A percentile compares a stretch with the other conserved stretches of the same genome.
Conservation (phyloP, 2,329 filamentous ascomycete genomes). For the Thelonectria olida region DNA sequence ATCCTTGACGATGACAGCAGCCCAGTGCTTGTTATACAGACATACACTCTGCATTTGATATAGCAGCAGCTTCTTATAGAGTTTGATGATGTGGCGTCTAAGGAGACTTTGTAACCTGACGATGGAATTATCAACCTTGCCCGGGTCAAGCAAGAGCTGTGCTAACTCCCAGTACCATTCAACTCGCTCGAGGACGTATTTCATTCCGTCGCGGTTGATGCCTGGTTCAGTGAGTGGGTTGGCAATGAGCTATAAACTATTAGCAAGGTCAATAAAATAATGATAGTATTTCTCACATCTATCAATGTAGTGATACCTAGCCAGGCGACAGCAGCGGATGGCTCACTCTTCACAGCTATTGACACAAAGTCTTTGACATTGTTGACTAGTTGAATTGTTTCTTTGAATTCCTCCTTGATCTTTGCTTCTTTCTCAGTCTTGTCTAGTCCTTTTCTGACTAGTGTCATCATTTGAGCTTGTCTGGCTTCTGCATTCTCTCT, state of each 20-base stretch:
- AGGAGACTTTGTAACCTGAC: background rate
- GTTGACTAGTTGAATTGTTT: background rate
- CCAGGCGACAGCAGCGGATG: slow-evolving; percentile 10
- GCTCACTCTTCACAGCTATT: background rate
- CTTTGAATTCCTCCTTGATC: background rate
- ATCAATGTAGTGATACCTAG: background rate
- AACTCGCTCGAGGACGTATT: slow-evolving; percentile 3
- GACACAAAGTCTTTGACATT: background rate
- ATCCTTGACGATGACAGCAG: background rate
- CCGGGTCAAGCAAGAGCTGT: background rate
- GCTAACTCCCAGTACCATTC: slow-evolving; percentile 18
- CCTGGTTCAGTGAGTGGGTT: slow-evolving; percentile 1
- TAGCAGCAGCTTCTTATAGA: background rate
- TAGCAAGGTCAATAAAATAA: background rate
- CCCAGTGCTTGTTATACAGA: background rate
- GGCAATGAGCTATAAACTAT: background rate
- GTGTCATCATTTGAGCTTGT: background rate
- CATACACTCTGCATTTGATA: slow-evolving; percentile 13
- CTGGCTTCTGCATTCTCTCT: background rate
- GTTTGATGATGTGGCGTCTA: background rate
- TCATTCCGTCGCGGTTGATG: slow-evolving; percentile 1
- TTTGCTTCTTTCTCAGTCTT: background rate
- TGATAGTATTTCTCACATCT: background rate
- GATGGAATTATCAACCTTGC: rapidly evolving
- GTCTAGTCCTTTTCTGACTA: background rate